These are phyloP conservation scores for Arthrobotrys sphaeroides DNA, from an alignment of 2,329 filamentous ascomycete species.

Conservation along the genomic window DNA sequence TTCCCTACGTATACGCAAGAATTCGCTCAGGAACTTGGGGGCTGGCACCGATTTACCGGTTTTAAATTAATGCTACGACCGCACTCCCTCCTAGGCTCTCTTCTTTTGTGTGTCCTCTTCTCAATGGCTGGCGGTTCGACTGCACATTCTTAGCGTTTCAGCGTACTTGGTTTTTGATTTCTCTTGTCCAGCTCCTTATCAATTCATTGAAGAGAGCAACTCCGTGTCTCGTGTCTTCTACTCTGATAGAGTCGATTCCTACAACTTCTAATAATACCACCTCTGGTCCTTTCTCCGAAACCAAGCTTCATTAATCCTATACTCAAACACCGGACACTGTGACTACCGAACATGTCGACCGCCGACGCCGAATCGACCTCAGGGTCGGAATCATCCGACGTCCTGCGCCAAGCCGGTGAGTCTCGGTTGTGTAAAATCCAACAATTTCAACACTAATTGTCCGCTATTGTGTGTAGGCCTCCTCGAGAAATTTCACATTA, in stretches of 20 bases:
- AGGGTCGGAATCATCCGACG: background rate
- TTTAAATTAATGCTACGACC: constrained; percentile 29
- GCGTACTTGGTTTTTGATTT: constrained; percentile 26
- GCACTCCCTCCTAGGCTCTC: background rate
- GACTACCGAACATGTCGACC: constrained; percentile 2
- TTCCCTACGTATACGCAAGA: background rate
- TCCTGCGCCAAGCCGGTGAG: constrained; percentile 48
- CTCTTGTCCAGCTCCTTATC: background rate
- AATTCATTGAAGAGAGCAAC: background rate
- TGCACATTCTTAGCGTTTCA: constrained; percentile 34
- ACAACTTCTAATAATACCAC: constrained; percentile 21
- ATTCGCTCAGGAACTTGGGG: background rate
- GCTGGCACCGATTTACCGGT: background rate
- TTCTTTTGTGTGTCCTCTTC: constrained; percentile 9
- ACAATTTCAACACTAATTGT: constrained; percentile 19
- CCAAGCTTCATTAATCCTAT: background rate
- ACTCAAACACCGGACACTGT: background rate
- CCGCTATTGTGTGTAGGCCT: constrained; percentile 11
- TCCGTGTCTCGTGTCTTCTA: too few relatives aligned
- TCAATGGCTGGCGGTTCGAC: constrained; percentile 1
- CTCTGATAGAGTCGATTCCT: constrained; percentile 25
- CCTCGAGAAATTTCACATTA: constrained; percentile 52
- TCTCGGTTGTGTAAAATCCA: constrained; percentile 1
- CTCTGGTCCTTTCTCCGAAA: background rate
- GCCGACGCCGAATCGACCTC: background rate